Base-by-base conservation (phyloP, 2,329 filamentous ascomycete genomes). In the Aspergillaceae sp. region DNA sequence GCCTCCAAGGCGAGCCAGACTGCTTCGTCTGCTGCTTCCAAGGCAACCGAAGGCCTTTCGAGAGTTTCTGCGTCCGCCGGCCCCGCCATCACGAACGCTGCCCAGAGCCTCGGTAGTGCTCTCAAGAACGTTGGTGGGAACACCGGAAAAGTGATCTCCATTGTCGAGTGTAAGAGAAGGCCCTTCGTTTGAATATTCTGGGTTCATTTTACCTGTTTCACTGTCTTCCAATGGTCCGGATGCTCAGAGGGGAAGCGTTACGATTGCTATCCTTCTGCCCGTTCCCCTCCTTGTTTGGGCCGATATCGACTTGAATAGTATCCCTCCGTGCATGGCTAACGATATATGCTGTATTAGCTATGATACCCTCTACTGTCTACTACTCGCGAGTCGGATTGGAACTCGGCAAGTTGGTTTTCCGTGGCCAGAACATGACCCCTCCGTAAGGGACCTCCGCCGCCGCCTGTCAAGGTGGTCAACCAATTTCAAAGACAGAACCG, bases 341-440 rank as follows among this genome's bases (percentile, higher is more conserved):
- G 40, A 45, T 48, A 30, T 35, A 43, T 27, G 37, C 44, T 9
- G n/a, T 44, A 56, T 48, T 65, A 96, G 91, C 83, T 70, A 78
- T 92, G 74, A 80, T 90, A 58, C 92, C 92, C 58, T 83, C 83
- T 52, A 84, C 89, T 54, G 66, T 94, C 66, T 96, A 96, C 81
- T 98, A 97, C 78, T 83, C 84, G 63, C 86, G 83, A 69, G 91
- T 97, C 65, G 86, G 78, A 60, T 74, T 90, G 55, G 92, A 98
- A 77, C 77, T 97, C 50, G 79, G 79, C 66, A 94, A 87, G 79
- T 78, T 96, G 57, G 81, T 97, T 57, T 88, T 89, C 76, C 80
- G 82, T 61, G 83, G 82, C 69, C 89, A 91, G 73, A 87, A 86
- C 75, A 96, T 98, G 89, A 76, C 78, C 65, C 89, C 88, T 73